Evolutionary conservation across 495 filamentous ascomycete species (phyloP), one percentile per base, ranked within the genome.

Genomic region (Astrothelium subdiscretum): DNA sequence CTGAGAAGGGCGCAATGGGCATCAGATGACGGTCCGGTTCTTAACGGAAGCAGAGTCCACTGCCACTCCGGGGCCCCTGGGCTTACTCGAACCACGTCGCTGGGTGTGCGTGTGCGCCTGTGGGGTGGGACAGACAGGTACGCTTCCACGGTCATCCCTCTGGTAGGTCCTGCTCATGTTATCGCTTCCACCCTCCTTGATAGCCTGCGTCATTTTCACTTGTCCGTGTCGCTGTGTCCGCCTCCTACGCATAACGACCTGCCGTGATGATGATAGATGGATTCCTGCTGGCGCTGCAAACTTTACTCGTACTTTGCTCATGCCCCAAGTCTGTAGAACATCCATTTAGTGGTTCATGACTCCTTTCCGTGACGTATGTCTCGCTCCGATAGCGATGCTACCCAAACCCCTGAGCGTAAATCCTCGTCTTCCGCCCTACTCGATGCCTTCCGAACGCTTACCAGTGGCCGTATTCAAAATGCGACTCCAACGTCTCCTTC

Each of bases 391-490:
- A 62, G 58, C 31, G 29, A 65, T 66, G 62, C 59, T 20, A 67
- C 69, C 27, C 62, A 62, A 32, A 68, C 69, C 35, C 69, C 69
- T 35, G 67, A 70, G n/a, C 31, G 66, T 38, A 58, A 59, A 29
- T 62, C 66, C 26, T 70, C 69, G 1, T 67, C 66, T 29, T 65
- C 62, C 44, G 58, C 69, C 31, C 62, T 70, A 13, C 62, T 68
- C 32, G 66, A 60, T 52, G 66, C 68, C 48, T 70, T 70, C 65
- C 44, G 69, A 29, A 43, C 59, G 31, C 64, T 70, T 27, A 70
- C 69, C 0, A 54, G 64, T 24, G 35, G 24, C 24, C 64, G 64
- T 27, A 26, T 64, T 15, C 64, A 63, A 59, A 67, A 65, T 59
- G 44, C 66, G 0, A 64, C 64, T 20, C 64, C 66, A 24, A 59